Percentiles rank a stretch among this genome's conserved stretches.
phyloP scores from a whole-genome alignment of 768 basidiomycete species.

The Rhodotorula graminis region DNA sequence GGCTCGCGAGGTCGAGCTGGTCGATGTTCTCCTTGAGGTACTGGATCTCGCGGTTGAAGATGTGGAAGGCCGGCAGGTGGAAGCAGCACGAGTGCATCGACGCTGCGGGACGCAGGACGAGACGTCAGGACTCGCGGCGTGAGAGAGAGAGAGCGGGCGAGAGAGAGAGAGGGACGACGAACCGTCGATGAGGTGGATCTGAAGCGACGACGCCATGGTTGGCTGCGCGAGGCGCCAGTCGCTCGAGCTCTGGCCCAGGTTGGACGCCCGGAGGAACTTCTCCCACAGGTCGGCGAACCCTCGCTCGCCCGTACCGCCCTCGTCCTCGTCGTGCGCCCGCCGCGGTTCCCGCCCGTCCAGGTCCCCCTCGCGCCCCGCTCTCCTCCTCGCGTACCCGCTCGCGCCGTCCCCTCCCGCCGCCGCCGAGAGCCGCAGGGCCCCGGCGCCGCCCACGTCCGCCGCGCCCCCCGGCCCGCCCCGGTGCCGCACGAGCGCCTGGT shows the following conservation, averaged over 20 bases:
- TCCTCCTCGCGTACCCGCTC: not conserved
- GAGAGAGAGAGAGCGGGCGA: not conserved
- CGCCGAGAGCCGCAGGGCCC: no score
- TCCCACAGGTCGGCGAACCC: constrained; percentile 19
- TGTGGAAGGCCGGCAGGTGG: constrained; percentile 36
- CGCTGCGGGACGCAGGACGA: not conserved
- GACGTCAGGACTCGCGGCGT: not conserved
- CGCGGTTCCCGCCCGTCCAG: no score
- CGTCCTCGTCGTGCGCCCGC: no score
- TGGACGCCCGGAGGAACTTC: constrained; percentile 16
- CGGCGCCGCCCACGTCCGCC: no score
- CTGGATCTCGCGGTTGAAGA: constrained; percentile 13
- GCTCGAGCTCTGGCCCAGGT: constrained; percentile 19
- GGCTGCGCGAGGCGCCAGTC: constrained; percentile 34
- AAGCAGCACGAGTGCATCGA: constrained; percentile 37
- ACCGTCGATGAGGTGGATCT: constrained; percentile 32
- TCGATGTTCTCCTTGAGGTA: constrained; percentile 21
- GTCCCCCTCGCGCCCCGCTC: not conserved
- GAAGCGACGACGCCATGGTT: constrained; percentile 30
- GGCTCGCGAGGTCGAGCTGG: constrained; percentile 28
- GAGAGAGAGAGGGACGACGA: not conserved
- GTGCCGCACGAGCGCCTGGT: not conserved
- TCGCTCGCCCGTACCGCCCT: not conserved
- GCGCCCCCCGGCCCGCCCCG: no score
- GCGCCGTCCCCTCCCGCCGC: no score